Evolutionary conservation across 257 asterid genomes (phyloP).

Genomic region (Anisodus acutangulus): DNA sequence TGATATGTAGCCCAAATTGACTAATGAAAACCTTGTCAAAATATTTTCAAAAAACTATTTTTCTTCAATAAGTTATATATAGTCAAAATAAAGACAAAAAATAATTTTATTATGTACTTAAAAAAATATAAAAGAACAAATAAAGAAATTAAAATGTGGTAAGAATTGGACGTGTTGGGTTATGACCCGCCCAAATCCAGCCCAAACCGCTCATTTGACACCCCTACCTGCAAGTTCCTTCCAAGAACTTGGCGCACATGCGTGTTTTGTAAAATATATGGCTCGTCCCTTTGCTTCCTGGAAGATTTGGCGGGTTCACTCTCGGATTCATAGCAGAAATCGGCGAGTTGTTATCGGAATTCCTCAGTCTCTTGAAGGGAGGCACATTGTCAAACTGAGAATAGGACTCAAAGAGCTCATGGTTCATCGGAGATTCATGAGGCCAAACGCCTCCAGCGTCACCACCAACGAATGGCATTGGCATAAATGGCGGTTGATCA

Average conservation of each 20-base stretch:
- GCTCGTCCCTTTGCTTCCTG: conserved; percentile 59
- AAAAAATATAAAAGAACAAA: too few relatives aligned
- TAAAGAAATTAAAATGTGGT: too few relatives aligned
- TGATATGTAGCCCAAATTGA: too few relatives aligned
- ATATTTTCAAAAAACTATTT: too few relatives aligned
- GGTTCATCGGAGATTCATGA: conserved; percentile 35
- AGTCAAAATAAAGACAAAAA: not conserved
- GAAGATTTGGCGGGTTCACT: conserved; percentile 44
- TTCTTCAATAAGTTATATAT: too few relatives aligned
- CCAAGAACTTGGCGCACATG: conserved; percentile 64
- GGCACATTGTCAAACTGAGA: conserved; percentile 48
- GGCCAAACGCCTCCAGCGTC: conserved; percentile 43
- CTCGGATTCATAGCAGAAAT: conserved; percentile 41
- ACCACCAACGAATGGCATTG: conserved; percentile 2
- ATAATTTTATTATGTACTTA: too few relatives aligned
- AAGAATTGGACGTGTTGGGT: too few relatives aligned
- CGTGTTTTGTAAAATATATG: conserved; percentile 85
- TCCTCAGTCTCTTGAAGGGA: conserved; percentile 47
- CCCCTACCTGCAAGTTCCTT: conserved; percentile 54
- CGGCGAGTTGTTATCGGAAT: conserved; percentile 43
- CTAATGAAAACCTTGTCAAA: too few relatives aligned
- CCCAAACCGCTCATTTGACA: too few relatives aligned
- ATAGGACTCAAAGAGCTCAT: conserved; percentile 42
- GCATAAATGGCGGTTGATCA: conserved; percentile 46
- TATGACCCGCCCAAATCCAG: too few relatives aligned